Base-by-base conservation (phyloP, 2,329 filamentous ascomycete genomes). In the Aspergillus sp. region DNA sequence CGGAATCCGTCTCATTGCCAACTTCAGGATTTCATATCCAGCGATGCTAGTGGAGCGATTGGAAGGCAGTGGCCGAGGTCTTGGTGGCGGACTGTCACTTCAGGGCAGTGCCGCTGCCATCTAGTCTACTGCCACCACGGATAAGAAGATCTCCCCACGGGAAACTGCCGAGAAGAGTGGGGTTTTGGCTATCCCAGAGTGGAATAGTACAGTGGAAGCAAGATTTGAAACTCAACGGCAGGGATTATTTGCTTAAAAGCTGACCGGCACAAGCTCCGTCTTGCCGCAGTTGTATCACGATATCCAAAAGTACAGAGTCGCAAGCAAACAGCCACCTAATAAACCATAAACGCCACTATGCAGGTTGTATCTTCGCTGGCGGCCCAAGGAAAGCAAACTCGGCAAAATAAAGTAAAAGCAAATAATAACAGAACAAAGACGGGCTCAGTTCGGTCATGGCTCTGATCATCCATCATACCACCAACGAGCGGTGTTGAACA, bases 341-440 rank as follows among this genome's bases (percentile, higher is more conserved):
- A 49, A 45, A 55, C 20, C 38, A 34, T 41, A 53, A 55, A 56
- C 54, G 48, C 57, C 59, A 58, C 48, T 50, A 48, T 58, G 56
- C 51, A 58, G 38, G 47, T 56, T 52, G 52, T 55, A 55, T 58
- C 52, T 20, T 56, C 43, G 45, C 45, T 30, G 42, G 17, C 17
- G 20, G 47, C 50, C 45, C 44, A 55, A 48, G 30, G 13, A 48
- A 44, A 55, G 13, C 44, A 55, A 36, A 7, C 24, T 9, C 11
- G 22, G n/a, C 24, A 55, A 50, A 30, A 42, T 9, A 30, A 44
- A 48, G 13, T 24, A 38, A 56, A 39, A 43, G 39, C n/a, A 47
- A 26, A 53, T 42, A 12, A 26, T 30, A 17, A 38, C 43, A 42
- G 22, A 12, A 54, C 43, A 54, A 54, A 47, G 43, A 38, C 11